Conservation (phyloP, 176 grass and related monocot species). For the Coix lacrymajobi region DNA sequence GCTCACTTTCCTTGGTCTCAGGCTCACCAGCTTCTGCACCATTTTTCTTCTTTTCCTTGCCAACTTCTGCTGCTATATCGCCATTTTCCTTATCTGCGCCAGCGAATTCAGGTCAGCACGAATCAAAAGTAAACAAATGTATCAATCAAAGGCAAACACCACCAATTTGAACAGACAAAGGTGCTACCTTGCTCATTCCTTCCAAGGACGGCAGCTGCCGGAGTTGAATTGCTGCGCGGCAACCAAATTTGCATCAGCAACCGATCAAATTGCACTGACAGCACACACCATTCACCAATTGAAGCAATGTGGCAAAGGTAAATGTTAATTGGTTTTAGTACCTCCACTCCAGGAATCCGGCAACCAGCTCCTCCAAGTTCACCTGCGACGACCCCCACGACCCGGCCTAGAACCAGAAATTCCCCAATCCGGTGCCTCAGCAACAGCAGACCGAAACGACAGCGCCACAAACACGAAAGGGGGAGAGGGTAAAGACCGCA, state of each 20-base stretch:
- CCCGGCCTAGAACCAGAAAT: constrained; percentile 33
- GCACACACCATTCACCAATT: neutral
- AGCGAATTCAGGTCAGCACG: neutral
- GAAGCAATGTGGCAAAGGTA: neutral
- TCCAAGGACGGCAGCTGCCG: neutral
- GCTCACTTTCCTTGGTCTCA: neutral
- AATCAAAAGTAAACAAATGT: neutral
- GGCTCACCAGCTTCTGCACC: neutral
- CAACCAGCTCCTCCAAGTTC: constrained; percentile 46
- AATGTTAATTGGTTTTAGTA: neutral
- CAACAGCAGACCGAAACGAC: neutral
- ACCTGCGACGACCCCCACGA: constrained; percentile 42
- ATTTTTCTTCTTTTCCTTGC: constrained; percentile 49
- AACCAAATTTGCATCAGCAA: neutral
- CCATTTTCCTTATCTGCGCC: neutral
- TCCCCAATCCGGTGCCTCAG: neutral
- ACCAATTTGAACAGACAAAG: neutral
- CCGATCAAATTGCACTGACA: neutral
- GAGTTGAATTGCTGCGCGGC: constrained; percentile 18
- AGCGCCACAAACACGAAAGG: neutral
- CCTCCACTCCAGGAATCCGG: constrained; percentile 53
- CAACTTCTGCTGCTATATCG: neutral
- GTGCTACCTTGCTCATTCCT: constrained; percentile 51
- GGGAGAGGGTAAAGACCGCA: neutral
- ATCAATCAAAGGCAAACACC: neutral